Percentiles rank a stretch among this genome's conserved stretches.
phyloP scores from a whole-genome alignment of 2,329 filamentous ascomycete genomes.

The Tolypocladium amazonense region DNA sequence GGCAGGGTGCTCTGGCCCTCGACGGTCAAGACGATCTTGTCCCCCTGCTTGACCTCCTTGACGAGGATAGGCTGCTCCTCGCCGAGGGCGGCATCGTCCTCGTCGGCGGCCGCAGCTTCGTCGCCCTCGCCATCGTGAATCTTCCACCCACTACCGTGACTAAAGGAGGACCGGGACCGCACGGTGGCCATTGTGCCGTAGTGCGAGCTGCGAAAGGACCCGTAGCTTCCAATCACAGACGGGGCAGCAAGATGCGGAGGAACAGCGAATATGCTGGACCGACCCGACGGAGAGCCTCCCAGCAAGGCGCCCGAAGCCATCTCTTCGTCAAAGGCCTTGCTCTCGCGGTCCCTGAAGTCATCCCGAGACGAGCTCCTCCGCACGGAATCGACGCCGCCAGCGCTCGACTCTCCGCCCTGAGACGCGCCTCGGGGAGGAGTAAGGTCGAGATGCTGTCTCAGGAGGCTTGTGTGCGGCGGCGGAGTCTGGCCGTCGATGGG shows the following conservation, averaged over 20 bases:
- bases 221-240: slow-evolving; percentile 63
- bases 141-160: slow-evolving; percentile 18
- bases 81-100: slow-evolving; percentile 32
- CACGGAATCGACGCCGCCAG: slow-evolving; percentile 7
- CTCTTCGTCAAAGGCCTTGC: slow-evolving; percentile 34
- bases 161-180: slow-evolving; percentile 34
- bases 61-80: slow-evolving; percentile 71
- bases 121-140: slow-evolving; percentile 10
- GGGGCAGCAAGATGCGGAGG: slow-evolving; percentile 55
- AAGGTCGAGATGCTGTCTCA: slow-evolving; percentile 41
- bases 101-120: slow-evolving; percentile 14
- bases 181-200: slow-evolving; percentile 41
- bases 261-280: slow-evolving; percentile 41
- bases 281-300: slow-evolving; percentile 16
- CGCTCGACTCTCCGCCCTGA: slow-evolving; percentile 11
- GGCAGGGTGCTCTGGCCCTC: slow-evolving; percentile 92
- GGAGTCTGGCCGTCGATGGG: slow-evolving; percentile 25
- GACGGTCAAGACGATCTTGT: slow-evolving; percentile 72
- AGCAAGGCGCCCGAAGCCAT: slow-evolving; percentile 20
- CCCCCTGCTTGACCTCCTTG: slow-evolving; percentile 80
- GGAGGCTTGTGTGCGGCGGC: slow-evolving; percentile 29
- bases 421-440: slow-evolving; percentile 10
- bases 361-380: slow-evolving; percentile 1
- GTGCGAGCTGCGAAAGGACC: slow-evolving; percentile 34
- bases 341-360: slow-evolving; percentile 35